Evolutionary conservation across 2,329 filamentous ascomycete genomes (phyloP).

Genomic region (Aspergillus sp.): DNA sequence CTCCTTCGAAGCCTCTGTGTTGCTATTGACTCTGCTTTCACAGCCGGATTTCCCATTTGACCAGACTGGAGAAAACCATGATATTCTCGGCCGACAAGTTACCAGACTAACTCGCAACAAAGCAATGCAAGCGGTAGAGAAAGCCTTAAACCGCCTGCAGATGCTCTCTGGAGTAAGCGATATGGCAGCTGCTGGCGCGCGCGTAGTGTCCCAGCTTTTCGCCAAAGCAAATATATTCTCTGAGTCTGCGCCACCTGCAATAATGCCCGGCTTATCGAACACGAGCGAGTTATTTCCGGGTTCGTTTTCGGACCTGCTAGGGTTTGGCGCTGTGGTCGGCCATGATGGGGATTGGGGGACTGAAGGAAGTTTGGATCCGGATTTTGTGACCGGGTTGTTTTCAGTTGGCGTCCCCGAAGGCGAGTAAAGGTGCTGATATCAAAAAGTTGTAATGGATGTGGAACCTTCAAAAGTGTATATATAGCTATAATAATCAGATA

Average conservation of each 20-base stretch:
- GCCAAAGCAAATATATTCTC: neutral
- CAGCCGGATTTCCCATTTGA: neutral
- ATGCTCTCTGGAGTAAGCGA: conserved; percentile 8
- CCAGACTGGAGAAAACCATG: neutral
- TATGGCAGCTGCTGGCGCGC: conserved; percentile 9
- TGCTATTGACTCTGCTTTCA: neutral
- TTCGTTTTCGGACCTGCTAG: neutral
- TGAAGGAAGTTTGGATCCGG: neutral
- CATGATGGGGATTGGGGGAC: neutral
- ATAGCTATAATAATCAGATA: too few species aligned
- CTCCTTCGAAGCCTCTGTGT: neutral
- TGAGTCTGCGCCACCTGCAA: neutral
- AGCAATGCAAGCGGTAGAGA: conserved; percentile 4
- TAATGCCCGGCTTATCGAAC: neutral
- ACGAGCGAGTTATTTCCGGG: neutral
- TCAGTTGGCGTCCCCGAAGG: neutral
- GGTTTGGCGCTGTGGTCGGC: neutral
- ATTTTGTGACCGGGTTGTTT: neutral
- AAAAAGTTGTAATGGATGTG: too few species aligned
- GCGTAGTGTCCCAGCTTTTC: conserved; percentile 7
- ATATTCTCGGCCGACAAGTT: neutral
- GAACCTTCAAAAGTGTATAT: too few species aligned
- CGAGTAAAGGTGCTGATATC: neutral
- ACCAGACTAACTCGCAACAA: neutral
- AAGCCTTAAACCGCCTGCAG: conserved; percentile 7